Conservation (phyloP, 2,329 filamentous ascomycete species). For the Chaetothyriales sp. region DNA sequence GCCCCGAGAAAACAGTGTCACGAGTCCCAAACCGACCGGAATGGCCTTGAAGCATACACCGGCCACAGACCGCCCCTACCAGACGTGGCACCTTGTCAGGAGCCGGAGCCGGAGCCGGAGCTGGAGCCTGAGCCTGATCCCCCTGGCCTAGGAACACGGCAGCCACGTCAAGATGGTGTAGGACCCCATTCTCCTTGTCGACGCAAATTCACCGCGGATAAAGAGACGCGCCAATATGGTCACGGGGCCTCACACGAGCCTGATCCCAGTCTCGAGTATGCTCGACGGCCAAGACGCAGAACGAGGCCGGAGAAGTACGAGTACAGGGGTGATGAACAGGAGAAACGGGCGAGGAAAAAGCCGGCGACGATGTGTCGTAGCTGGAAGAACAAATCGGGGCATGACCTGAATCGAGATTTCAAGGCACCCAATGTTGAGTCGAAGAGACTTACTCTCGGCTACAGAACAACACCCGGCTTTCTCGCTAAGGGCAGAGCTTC, state of each 20-base stretch:
- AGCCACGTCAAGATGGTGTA: not conserved
- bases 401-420: constrained; percentile 10
- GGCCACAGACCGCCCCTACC: not conserved
- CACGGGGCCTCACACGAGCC: not conserved
- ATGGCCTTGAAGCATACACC: not conserved
- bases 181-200: not conserved
- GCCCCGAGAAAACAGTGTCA: not conserved
- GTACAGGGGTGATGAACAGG: constrained; percentile 4
- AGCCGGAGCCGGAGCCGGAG: too few species aligned
- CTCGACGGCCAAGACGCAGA: constrained; percentile 11
- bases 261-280: constrained; percentile 11
- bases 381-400: constrained; percentile 3
- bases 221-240: not conserved
- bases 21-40: not conserved
- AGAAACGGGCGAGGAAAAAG: not conserved
- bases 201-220: not conserved
- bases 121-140: too few species aligned
- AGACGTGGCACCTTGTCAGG: not conserved
- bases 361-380: not conserved
- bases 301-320: constrained; percentile 15
- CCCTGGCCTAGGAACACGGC: not conserved
- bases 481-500: constrained; percentile 13
- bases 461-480: constrained; percentile 8
- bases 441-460: constrained; percentile 13
- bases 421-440: constrained; percentile 13